Evolutionary conservation across 2,329 filamentous ascomycete genomes (phyloP).

Genomic region (Blastomyces gilchristii): DNA sequence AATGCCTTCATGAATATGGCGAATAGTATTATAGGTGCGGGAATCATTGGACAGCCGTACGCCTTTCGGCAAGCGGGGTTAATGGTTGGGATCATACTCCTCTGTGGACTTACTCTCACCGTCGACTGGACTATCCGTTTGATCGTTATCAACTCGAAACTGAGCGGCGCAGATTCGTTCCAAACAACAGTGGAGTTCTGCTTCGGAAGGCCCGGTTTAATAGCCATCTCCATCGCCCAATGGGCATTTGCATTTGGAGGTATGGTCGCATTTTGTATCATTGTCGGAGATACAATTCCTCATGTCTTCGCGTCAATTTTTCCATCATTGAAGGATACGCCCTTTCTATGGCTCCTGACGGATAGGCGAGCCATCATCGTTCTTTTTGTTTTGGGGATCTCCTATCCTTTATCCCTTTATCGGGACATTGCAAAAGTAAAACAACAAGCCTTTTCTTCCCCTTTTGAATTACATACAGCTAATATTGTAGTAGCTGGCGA

Average conservation of each 20-base stretch:
- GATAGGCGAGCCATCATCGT: conserved; percentile 76
- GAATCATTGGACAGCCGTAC: conserved; percentile 78
- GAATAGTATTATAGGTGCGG: conserved; percentile 83
- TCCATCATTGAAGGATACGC: conserved; percentile 59
- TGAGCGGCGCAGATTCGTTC: conserved; percentile 87
- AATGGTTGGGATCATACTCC: conserved; percentile 63
- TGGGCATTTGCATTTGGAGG: conserved; percentile 98
- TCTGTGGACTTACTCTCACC: conserved; percentile 67
- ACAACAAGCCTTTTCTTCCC: conserved; percentile 16
- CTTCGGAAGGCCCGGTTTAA: conserved; percentile 75
- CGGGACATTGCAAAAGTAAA: conserved; percentile 90
- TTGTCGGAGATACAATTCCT: conserved; percentile 92
- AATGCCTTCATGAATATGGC: conserved; percentile 99
- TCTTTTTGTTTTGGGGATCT: conserved; percentile 75
- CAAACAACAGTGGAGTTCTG: conserved; percentile 94
- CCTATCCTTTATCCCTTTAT: conserved; percentile 86
- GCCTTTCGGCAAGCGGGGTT: conserved; percentile 90
- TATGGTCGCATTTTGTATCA: conserved; percentile 97
- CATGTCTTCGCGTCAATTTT: conserved; percentile 77
- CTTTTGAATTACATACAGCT: conserved; percentile 17
- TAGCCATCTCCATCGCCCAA: conserved; percentile 85
- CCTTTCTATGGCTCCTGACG: conserved; percentile 71
- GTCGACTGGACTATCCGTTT: conserved; percentile 97
- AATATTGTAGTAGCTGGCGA: conserved; percentile 59
- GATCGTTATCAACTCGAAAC: conserved; percentile 94